These are phyloP conservation scores for Collariella sp. DNA, from an alignment of 495 filamentous ascomycete species.

Conservation along the genomic window DNA sequence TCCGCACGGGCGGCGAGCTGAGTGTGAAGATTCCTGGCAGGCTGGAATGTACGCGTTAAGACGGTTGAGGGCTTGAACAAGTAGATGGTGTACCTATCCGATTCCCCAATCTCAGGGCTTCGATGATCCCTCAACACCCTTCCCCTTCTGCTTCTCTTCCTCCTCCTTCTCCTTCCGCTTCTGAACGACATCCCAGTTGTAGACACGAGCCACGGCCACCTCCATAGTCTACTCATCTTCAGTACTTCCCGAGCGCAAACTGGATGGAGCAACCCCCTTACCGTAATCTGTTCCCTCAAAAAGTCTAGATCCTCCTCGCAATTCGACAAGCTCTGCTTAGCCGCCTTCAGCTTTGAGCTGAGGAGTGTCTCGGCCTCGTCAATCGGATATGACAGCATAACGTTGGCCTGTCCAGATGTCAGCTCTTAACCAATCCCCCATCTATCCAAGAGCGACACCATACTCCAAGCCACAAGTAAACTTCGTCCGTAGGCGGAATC, in stretches of 20 bases:
- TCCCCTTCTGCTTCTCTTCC: slow-evolving; percentile 41
- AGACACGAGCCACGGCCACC: slow-evolving; percentile 92
- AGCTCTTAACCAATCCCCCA: neutral
- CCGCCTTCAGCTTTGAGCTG: slow-evolving; percentile 65
- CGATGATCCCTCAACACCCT: slow-evolving; percentile 19
- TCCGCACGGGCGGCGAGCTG: too few relatives aligned
- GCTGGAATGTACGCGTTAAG: too few relatives aligned
- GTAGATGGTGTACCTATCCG: too few relatives aligned
- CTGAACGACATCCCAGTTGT: slow-evolving; percentile 96
- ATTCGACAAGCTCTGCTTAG: slow-evolving; percentile 65
- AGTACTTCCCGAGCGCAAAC: neutral
- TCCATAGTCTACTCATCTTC: slow-evolving; percentile 66
- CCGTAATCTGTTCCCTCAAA: slow-evolving; percentile 91
- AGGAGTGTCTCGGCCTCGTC: slow-evolving; percentile 76
- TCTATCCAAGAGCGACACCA: slow-evolving; percentile 14
- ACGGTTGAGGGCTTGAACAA: too few relatives aligned
- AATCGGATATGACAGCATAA: slow-evolving; percentile 93
- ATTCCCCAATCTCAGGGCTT: slow-evolving; percentile 13
- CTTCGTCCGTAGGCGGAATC: slow-evolving; percentile 77
- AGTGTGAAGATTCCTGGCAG: too few relatives aligned
- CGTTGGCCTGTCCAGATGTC: slow-evolving; percentile 59
- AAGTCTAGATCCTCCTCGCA: slow-evolving; percentile 98
- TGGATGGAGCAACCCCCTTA: slow-evolving; percentile 31
- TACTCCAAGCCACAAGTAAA: slow-evolving; percentile 92
- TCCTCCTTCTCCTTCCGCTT: slow-evolving; percentile 83